Evolutionary conservation across 2,329 filamentous ascomycete species (phyloP), one percentile per base, ranked within the genome.

Genomic region (Aspergillus sp.): DNA sequence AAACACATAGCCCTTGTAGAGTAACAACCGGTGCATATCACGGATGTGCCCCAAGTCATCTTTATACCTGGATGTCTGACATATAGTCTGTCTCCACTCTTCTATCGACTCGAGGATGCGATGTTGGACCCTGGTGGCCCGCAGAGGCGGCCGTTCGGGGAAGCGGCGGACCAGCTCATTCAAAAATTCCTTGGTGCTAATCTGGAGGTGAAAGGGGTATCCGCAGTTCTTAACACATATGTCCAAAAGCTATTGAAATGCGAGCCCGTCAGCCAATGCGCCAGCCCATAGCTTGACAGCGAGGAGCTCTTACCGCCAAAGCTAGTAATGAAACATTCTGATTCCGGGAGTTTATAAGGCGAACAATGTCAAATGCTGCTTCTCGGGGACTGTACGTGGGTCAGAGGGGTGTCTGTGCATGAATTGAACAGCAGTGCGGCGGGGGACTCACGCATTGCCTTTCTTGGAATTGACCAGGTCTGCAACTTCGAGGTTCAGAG

Each of bases 181-280:
- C 71, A 99, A 88, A 72, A 99, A 99, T 74, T 99, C 95, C 78
- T 99, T 99, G 69, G 95, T 98, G 78, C 91, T 93, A 75, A 99
- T 97, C 79, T 99, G 95, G 61, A 99, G 88, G 75, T 99, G 95
- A 79, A 99, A 99, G 1, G 95, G 93, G 76, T 99, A 99, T 71
- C 95, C 95, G 84, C 95, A 99, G 81, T 99, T 99, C 84, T 99
- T 99, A 79, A 98, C 95, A 79, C 95, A 98, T 66, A 98, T 98
- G 77, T 99, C 95, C 75, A 99, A 91, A 68, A 99, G 87, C 81
- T 89, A 64, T 48, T 17, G 34, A 30, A 57, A 19, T 54, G 57
- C 61, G 59, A 60, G 47, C 15, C 45, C 43, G 45, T 50, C 48
- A 53, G 50, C 28, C 52, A 60, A 65, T 66, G 54, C 68, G 59